Evolutionary conservation across 768 basidiomycete genomes (phyloP).

Genomic region (Mycena rebaudengoi): DNA sequence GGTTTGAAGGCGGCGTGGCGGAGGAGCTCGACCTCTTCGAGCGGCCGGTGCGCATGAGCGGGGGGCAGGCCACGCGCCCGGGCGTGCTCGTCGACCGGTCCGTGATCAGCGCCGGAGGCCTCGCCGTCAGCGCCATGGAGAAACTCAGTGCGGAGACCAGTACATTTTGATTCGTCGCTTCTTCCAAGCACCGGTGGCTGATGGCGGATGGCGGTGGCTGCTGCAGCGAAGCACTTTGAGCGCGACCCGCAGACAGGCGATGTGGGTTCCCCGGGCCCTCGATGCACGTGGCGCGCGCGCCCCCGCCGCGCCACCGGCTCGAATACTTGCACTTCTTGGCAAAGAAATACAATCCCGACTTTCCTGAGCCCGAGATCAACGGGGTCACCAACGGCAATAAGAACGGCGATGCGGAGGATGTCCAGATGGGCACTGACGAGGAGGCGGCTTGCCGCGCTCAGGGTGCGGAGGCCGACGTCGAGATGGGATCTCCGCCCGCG

Average conservation of each 20-base stretch:
- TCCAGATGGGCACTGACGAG: constrained; percentile 12
- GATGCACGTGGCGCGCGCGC: constrained; percentile 51
- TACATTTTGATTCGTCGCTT: constrained; percentile 39
- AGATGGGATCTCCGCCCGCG: constrained; percentile 14
- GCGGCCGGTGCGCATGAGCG: constrained; percentile 30
- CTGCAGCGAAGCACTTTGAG: constrained; percentile 65
- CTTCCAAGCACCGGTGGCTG: too few relatives aligned
- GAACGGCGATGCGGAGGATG: not conserved
- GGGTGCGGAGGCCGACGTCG: not conserved
- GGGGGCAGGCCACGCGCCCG: constrained; percentile 36
- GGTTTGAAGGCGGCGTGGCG: constrained; percentile 39
- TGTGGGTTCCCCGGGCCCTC: constrained; percentile 80
- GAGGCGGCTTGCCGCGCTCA: too few relatives aligned
- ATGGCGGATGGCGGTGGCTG: too few relatives aligned
- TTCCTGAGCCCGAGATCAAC: not conserved
- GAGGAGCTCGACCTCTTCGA: constrained; percentile 16
- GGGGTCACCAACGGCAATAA: not conserved
- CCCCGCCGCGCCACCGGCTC: constrained; percentile 53
- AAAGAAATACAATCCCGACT: constrained; percentile 35
- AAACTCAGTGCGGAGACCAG: constrained; percentile 60
- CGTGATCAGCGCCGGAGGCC: constrained; percentile 57
- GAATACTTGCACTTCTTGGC: constrained; percentile 60
- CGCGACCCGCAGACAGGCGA: constrained; percentile 68
- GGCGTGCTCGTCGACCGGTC: constrained; percentile 48
- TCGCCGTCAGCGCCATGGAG: constrained; percentile 52